Evolutionary conservation across 1,139 yeast species (phyloP), one percentile per base, ranked within the genome.

Genomic region (Taphrina flavorubra): DNA sequence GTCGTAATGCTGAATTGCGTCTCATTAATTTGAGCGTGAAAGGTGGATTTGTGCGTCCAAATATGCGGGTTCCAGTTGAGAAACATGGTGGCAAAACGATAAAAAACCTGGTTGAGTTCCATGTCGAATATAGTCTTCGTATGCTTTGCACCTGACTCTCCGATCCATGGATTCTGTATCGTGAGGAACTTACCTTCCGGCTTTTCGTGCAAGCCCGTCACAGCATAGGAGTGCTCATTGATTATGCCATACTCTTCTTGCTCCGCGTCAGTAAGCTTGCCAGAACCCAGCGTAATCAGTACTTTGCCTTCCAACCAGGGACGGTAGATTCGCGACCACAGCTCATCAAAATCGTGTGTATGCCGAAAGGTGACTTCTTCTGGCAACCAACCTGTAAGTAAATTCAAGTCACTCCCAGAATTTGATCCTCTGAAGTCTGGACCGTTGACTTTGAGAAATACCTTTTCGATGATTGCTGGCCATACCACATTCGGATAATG

Each of bases 391-490:
- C 92, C 92, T 3, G 86, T 81, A 7, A 91, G 73, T 62, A 85
- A 78, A 73, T 79, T 89, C 0, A 90, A 84, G 74, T 90, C 97
- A n/a, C 83, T 80, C 0, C 91, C 89, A 76, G 90, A 86, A 75
- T 91, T 90, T 0, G 97, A 90, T 0, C 97, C 97, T 6, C 76
- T 76, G 68, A 86, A 85, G n/a, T 81, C 78, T 1, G 90, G 88
- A 0, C 89, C 88, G 79, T 83, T 80, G 0, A 88, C 77, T 72
- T 85, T 85, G 72, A 91, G 79, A 74, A 86, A 88, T 0, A 96
- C 95, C 74, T 89, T 87, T 76, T 92, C 97, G 1, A 90, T 75
- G 31, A 90, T 74, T 0, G 90, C 89, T 0, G 94, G 94, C 90
- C 92, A 88, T 6, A 80, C 74, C 2, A 86, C 73, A 0, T 75